Evolutionary conservation across 306 rosid species (phyloP).

Genomic region (Prosopis cineraria): DNA sequence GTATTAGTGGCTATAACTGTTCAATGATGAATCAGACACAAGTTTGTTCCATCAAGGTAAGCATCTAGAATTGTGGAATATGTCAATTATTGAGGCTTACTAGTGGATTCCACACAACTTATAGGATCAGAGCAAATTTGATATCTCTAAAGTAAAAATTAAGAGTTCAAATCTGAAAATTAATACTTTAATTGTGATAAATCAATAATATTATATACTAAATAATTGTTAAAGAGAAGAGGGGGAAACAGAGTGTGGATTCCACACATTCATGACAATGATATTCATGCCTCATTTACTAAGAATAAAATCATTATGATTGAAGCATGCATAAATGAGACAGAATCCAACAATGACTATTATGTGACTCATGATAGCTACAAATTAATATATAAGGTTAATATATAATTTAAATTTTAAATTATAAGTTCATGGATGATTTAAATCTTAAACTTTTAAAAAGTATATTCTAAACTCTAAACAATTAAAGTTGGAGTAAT

Average conservation of each 20-base stretch:
- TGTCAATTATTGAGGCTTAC: not conserved
- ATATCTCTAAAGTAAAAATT: not conserved
- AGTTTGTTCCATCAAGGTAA: slow-evolving; percentile 2
- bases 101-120: slow-evolving; percentile 36
- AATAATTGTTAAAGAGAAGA: too few species aligned
- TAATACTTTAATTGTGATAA: too few species aligned
- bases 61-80: not conserved
- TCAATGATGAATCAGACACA: not conserved
- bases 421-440: too few species aligned
- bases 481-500: too few species aligned
- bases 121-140: not conserved
- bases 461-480: too few species aligned
- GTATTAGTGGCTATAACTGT: not conserved
- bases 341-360: not conserved
- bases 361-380: not conserved
- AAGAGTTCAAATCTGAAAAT: too few species aligned
- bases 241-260: slow-evolving; percentile 27
- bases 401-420: too few species aligned
- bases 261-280: slow-evolving; percentile 21
- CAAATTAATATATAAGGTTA: too few species aligned
- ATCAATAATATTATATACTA: too few species aligned
- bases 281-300: not conserved
- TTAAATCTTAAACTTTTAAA: too few species aligned
- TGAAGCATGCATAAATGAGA: not conserved
- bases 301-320: slow-evolving; percentile 9